Evolutionary conservation across 495 filamentous ascomycete species (phyloP), one percentile per base, ranked within the genome.

Genomic region (Lasiosphaeria ovina): DNA sequence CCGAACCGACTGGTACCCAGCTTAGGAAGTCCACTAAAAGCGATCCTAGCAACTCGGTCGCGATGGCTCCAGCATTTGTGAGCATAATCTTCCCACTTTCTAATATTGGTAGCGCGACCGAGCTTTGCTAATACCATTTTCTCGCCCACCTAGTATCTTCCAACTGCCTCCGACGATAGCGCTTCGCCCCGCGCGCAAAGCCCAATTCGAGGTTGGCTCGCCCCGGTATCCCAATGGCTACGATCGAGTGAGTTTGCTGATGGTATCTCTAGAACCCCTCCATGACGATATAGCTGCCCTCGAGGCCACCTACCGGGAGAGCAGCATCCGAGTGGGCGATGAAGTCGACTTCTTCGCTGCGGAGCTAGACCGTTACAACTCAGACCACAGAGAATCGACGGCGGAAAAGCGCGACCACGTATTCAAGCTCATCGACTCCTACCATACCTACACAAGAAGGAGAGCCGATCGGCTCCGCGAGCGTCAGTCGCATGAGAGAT

Each of bases 291-390:
- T 73, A 61, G 60, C 64, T 17, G 62, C 68, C 10, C 64, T 71
- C 50, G 65, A 70, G 51, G 54, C 60, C 10, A 65, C 69, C 6
- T 71, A 71, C 44, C 66, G 66, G 51, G 58, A 66, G 45, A 64
- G 55, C 66, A 61, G 51, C 54, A 62, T 74, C 55, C 62, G 63
- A 45, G 72, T 71, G 35, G 69, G 71, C 38, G 69, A 73, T 11
- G 78, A 79, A 50, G 76, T 79, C 57, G 75, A 79, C 51, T 69
- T 66, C 45, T 81, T 80, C 47, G 77, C 79, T 45, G 74, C 69
- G 16, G 67, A 74, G 24, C 75, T 81, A 34, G 79, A 81, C 62
- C 69, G 74, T 54, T 66, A 69, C 71, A 62, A 74, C 64, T 35
- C 61, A 62, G 57, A 67, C 53, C 44, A 65, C 48, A 54, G 71